Conservation (phyloP, 2,329 filamentous ascomycete species). For the Fonsecaea nubica region DNA sequence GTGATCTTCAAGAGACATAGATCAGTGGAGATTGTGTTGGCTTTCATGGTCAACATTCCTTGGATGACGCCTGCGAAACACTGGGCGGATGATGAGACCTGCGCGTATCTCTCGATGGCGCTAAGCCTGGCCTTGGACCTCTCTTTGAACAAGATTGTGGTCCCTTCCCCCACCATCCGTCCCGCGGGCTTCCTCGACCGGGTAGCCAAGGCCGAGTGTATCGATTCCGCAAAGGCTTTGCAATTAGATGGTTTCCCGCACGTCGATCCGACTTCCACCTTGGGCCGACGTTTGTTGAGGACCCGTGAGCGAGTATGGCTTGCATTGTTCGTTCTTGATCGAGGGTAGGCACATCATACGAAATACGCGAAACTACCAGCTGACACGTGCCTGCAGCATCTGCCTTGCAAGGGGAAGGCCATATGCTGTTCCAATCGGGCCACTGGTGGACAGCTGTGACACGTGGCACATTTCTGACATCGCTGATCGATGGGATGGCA, state of each 20-base stretch:
- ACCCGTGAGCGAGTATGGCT: conserved; percentile 74
- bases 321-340: conserved; percentile 73
- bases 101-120: conserved; percentile 72
- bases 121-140: conserved; percentile 72
- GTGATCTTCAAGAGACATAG: conserved; percentile 68
- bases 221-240: conserved; percentile 70
- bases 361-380: conserved; percentile 43
- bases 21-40: conserved; percentile 75
- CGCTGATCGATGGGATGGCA: conserved; percentile 71
- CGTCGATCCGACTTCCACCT: conserved; percentile 65
- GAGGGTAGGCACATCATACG: conserved; percentile 52
- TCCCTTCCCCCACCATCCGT: conserved; percentile 60
- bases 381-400: conserved; percentile 48
- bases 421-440: conserved; percentile 71
- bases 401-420: conserved; percentile 72
- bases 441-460: conserved; percentile 71
- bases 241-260: conserved; percentile 71
- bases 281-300: conserved; percentile 66
- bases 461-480: conserved; percentile 70
- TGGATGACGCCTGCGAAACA: conserved; percentile 75
- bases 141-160: conserved; percentile 72
- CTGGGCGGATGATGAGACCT: conserved; percentile 75
- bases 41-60: conserved; percentile 76
- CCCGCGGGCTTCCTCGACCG: conserved; percentile 51
- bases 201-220: conserved; percentile 71